Evolutionary conservation across 164 flowering plant genomes (phyloP), one percentile per base, ranked within the genome.

Genomic region (Annona cherimola): DNA sequence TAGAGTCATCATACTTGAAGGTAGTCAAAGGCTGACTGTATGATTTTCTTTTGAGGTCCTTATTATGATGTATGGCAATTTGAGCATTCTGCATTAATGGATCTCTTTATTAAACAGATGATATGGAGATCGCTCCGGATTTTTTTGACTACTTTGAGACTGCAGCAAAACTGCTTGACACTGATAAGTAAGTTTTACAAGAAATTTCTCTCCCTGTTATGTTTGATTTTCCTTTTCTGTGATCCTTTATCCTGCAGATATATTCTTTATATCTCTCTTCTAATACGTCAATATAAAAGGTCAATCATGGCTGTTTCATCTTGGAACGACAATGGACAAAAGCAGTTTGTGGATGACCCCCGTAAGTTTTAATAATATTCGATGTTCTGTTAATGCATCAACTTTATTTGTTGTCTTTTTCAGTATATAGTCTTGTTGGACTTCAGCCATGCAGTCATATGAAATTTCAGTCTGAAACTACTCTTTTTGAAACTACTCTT

Each of bases 241-340:
- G 20, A 7, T 42, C 63, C 18, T 9, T 57, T 60, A 11, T 55
- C 72, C 26, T 26, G 65, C 4, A 35, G 35, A 39, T 62, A 39
- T 62, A 65, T 76, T 16, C 64, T 42, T 60, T n/a, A 57, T 54
- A 5, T 39, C 40, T 7, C 45, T 75, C 72, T 40, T 61, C 40
- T 78, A 61, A 60, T 65, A 20, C 65, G 57, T 41, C 72, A 73
- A 19, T 46, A 5, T 84, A 54, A 26, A 71, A 96, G 99, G 83
- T 84, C 99, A 69, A 87, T 96, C 62, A 87, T 96, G 94, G 99
- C 97, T 59, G 96, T 91, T 81, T 96, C 99, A 42, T 93, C 99
- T 43, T 95, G 99, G 99, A 95, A 95, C 84, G 99, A 95, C 83
- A 95, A 95, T 81, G 99, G 99, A 61, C 99, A 96, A 76, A 91